Evolutionary conservation across 306 rosid species (phyloP), one percentile per base, ranked within the genome.

Genomic region (Adenanthera pavonina): DNA sequence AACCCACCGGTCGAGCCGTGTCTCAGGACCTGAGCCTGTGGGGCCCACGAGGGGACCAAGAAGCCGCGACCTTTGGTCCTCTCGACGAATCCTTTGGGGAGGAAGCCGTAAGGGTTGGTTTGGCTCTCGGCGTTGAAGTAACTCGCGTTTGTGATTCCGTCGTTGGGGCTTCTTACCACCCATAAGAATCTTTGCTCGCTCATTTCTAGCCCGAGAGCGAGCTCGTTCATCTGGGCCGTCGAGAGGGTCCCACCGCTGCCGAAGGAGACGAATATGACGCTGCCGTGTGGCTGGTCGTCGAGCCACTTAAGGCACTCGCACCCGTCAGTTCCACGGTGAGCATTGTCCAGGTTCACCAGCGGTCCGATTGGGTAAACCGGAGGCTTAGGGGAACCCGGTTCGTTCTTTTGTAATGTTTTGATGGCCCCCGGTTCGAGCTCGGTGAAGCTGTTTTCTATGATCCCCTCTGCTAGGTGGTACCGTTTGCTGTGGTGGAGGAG

Each of bases 361-460:
- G 92, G 96, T 19, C 97, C 97, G 3, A 93, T 85, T 10, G 93
- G 84, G 71, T 85, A 90, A 34, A 92, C 80, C 9, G 84, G 89
- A 0, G 92, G 90, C 16, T 62, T 78, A 1, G 3, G 14, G 7
- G n/a, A 44, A 1, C 90, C 90, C 7, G 82, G 81, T 47, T 86
- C 84, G 0, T 44, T 48, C 46, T 60, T 77, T 7, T 25, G 88
- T 19, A 93, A 73, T 0, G 79, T 72, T 30, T 78, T 60, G 0
- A 89, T 7, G 1, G 91, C 80, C 4, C 84, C 89, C 8, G 88
- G 91, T 84, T 93, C 98, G 48, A 93, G 79, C 30, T 91, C 97
- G 33, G 15, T 2, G 79, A 93, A 93, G 76, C 91, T 86, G 35
- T 93, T 93, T 7, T 66, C 84, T 61, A 93, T 62, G 34, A 91